Percentiles rank a stretch among this genome's conserved stretches.
Conservation (phyloP, 2,329 filamentous ascomycete genomes). For the Fusarium pseudograminearum region DNA sequence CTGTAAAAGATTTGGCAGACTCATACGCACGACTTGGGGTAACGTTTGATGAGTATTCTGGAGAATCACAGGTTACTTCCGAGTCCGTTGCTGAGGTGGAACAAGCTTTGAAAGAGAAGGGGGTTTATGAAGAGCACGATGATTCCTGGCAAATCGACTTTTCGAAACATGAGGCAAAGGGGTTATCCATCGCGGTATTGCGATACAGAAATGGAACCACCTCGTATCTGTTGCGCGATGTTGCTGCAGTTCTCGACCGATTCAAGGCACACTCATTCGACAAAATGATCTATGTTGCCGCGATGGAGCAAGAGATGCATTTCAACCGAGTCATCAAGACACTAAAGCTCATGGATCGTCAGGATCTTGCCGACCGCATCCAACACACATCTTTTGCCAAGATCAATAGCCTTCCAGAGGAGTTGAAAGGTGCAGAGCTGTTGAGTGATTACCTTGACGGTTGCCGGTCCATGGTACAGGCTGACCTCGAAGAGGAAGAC, state of each 20-base stretch:
- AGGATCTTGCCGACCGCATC: slow-evolving; percentile 51
- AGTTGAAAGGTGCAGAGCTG: slow-evolving; percentile 26
- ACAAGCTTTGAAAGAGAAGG: slow-evolving; percentile 67
- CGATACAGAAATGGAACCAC: slow-evolving; percentile 64
- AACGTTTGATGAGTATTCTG: slow-evolving; percentile 70
- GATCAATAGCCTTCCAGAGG: slow-evolving; percentile 55
- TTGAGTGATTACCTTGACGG: slow-evolving; percentile 42
- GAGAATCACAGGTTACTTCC: slow-evolving; percentile 69
- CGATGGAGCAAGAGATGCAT: slow-evolving; percentile 77
- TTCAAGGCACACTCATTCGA: slow-evolving; percentile 72
- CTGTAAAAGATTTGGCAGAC: slow-evolving; percentile 64
- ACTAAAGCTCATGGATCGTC: slow-evolving; percentile 53
- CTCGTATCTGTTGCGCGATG: slow-evolving; percentile 74
- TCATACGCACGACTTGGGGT: slow-evolving; percentile 68
- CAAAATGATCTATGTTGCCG: slow-evolving; percentile 84
- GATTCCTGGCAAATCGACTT: slow-evolving; percentile 78
- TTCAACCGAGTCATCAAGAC: slow-evolving; percentile 77
- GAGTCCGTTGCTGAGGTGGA: slow-evolving; percentile 71
- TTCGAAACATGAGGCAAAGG: slow-evolving; percentile 77
- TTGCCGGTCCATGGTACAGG: slow-evolving; percentile 14
- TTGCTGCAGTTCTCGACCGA: slow-evolving; percentile 75
- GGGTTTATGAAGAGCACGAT: slow-evolving; percentile 72
- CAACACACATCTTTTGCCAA: slow-evolving; percentile 64
- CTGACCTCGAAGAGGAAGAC: slow-evolving; percentile 8
- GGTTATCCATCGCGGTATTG: slow-evolving; percentile 74